Conservation (phyloP, 495 filamentous ascomycete species). For the Cercophora scortea region DNA sequence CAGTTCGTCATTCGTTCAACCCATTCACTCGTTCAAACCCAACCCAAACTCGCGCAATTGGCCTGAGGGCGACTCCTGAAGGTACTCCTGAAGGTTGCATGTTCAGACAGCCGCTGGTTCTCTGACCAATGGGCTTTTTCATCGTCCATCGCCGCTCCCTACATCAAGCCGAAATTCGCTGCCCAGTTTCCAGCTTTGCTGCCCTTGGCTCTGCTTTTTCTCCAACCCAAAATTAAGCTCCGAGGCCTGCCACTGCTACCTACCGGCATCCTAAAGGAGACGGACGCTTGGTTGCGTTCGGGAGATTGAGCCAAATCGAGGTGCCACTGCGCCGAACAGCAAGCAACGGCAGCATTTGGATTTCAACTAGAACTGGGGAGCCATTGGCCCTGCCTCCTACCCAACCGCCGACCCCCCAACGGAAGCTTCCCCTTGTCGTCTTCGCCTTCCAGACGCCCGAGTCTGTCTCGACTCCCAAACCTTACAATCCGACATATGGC, state of each 20-base stretch:
- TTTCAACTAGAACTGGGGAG: too few species aligned
- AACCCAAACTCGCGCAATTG: too few species aligned
- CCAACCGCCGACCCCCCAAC: not conserved
- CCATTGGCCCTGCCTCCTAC: not conserved
- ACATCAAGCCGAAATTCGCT: too few species aligned
- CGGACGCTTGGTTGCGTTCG: not conserved
- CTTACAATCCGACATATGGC: conserved; percentile 3
- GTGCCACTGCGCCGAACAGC: not conserved
- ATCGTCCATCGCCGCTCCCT: not conserved
- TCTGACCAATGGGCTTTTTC: conserved; percentile 12
- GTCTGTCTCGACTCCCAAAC: not conserved
- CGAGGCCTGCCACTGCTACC: not conserved
- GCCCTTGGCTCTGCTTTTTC: not conserved
- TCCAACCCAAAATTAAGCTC: not conserved
- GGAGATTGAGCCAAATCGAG: not conserved
- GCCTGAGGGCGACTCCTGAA: conserved; percentile 11
- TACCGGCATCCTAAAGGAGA: not conserved
- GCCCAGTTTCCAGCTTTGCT: too few species aligned
- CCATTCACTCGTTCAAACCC: not conserved
- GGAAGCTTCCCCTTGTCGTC: not conserved
- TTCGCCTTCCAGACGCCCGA: not conserved
- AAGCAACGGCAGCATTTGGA: too few species aligned
- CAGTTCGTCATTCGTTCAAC: not conserved
- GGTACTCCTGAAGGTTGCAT: conserved; percentile 21
- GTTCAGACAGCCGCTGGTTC: conserved; percentile 15